These are phyloP conservation scores for Volvox africanus DNA, from an alignment of 139 green algal genomes.

Conservation along the genomic window DNA sequence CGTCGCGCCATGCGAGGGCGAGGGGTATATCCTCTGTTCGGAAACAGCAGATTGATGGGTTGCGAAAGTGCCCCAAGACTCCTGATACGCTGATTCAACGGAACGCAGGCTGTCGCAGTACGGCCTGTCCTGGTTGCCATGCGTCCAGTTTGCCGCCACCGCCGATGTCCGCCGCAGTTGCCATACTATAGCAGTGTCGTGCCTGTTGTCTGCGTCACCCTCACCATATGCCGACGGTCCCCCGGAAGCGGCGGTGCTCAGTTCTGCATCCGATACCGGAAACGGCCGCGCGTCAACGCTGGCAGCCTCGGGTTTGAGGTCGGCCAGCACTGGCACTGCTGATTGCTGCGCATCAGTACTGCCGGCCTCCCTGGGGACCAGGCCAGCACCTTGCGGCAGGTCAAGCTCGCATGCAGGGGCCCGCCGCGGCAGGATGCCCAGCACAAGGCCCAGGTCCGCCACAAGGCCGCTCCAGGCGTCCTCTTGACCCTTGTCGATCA, in stretches of 20 bases:
- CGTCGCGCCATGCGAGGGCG: not conserved
- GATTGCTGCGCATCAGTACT: not conserved
- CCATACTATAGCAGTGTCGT: no score
- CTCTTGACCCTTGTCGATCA: not conserved
- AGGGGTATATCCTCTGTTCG: not conserved
- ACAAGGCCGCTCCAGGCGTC: not conserved
- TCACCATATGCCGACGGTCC: no score
- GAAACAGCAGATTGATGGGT: not conserved
- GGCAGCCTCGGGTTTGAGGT: no score
- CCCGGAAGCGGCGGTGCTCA: no score
- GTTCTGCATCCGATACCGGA: no score
- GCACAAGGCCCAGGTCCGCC: slow-evolving; percentile 23
- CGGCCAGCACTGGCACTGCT: not conserved
- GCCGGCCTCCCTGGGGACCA: not conserved
- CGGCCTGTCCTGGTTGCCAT: not conserved
- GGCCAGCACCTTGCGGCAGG: no score
- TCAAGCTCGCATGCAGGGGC: not conserved
- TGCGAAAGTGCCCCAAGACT: not conserved
- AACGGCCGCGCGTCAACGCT: no score
- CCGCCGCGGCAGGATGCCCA: not conserved
- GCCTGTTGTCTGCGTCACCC: no score
- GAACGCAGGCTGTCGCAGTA: not conserved
- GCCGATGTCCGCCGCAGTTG: not conserved
- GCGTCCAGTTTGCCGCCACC: not conserved
- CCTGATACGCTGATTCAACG: not conserved